Conservation (phyloP, 2,329 filamentous ascomycete genomes). For the Raffaelea arxii region DNA sequence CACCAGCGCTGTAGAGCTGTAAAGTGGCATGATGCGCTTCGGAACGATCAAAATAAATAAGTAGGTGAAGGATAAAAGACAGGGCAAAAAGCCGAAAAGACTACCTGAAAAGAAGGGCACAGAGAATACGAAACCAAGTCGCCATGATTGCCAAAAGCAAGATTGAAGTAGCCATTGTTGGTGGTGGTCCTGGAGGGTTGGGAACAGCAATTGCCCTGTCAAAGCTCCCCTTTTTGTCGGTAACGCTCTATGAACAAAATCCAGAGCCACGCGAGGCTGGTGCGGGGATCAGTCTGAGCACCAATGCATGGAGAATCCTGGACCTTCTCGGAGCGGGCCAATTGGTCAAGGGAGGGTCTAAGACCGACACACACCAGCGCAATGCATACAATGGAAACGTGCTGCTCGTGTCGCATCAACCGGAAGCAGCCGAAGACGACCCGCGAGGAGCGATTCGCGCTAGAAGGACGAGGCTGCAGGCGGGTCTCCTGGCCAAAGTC, state of each 20-base stretch:
- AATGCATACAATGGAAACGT: constrained; percentile 1
- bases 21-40: too few relatives aligned
- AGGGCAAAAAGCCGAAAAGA: too few relatives aligned
- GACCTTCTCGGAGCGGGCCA: constrained; percentile 1
- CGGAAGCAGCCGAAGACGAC: neutral
- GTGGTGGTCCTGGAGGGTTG: neutral
- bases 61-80: too few relatives aligned
- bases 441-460: neutral
- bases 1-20: too few relatives aligned
- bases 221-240: neutral
- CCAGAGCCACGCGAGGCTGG: constrained; percentile 1
- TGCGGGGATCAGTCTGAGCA: constrained; percentile 1
- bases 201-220: neutral
- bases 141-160: neutral
- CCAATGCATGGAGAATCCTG: constrained; percentile 1
- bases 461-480: neutral
- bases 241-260: constrained; percentile 1
- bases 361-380: constrained; percentile 1
- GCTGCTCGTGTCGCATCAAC: neutral
- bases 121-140: too few relatives aligned
- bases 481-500: neutral
- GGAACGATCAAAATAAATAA: too few relatives aligned
- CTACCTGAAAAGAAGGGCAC: too few relatives aligned
- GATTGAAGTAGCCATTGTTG: neutral
- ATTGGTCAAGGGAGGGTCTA: neutral